These are phyloP conservation scores for Saccharomycopsis lassenensis DNA, from an alignment of 805 yeast genomes.

Conservation along the genomic window DNA sequence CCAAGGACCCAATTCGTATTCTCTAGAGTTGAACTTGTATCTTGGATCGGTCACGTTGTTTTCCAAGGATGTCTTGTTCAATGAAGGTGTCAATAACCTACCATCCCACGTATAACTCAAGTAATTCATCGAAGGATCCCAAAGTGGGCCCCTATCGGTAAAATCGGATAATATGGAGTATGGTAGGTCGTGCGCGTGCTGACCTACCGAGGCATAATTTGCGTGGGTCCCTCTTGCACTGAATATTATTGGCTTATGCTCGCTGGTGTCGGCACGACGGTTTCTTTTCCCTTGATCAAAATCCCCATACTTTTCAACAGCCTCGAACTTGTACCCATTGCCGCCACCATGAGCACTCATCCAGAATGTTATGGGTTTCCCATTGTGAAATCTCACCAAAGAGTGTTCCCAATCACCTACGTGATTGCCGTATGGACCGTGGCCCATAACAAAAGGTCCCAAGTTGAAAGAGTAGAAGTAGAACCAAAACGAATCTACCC, in stretches of 20 bases:
- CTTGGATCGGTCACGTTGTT: slow-evolving; percentile 34
- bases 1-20: slow-evolving; percentile 58
- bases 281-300: slow-evolving; percentile 19
- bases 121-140: slow-evolving; percentile 85
- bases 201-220: slow-evolving; percentile 91
- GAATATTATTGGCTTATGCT: slow-evolving; percentile 62
- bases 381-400: slow-evolving; percentile 70
- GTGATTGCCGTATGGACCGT: slow-evolving; percentile 95
- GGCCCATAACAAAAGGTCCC: slow-evolving; percentile 96
- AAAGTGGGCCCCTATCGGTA: slow-evolving; percentile 88
- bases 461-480: slow-evolving; percentile 87
- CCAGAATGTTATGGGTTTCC: slow-evolving; percentile 79
- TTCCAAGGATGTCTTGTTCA: slow-evolving; percentile 20
- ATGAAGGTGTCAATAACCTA: slow-evolving; percentile 31
- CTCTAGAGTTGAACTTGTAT: slow-evolving; percentile 38
- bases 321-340: slow-evolving; percentile 70
- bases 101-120: slow-evolving; percentile 78
- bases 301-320: slow-evolving; percentile 51
- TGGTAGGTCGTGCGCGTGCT: slow-evolving; percentile 91
- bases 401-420: slow-evolving; percentile 99
- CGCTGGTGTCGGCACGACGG: slow-evolving; percentile 18
- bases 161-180: slow-evolving; percentile 84
- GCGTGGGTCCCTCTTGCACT: slow-evolving; percentile 97
- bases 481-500: slow-evolving; percentile 96
- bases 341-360: slow-evolving; percentile 99